These are phyloP conservation scores for Teratosphaeria pseudoeucalypti DNA, from an alignment of 2,329 filamentous ascomycete species.

Conservation along the genomic window DNA sequence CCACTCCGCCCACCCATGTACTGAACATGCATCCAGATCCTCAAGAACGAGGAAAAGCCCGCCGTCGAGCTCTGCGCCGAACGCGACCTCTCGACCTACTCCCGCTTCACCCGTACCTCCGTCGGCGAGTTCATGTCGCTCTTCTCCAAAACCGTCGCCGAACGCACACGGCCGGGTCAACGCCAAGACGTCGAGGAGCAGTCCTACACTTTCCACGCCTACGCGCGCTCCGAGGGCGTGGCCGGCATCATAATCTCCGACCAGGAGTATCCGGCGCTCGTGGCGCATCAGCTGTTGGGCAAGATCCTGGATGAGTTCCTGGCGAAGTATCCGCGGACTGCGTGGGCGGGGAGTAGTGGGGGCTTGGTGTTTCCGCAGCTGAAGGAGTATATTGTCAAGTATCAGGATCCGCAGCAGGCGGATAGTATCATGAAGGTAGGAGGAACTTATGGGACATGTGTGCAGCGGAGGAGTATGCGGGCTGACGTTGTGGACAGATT, in stretches of 20 bases:
- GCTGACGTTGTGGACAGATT: constrained; percentile 42
- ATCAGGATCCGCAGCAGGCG: constrained; percentile 79
- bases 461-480: neutral
- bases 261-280: constrained; percentile 50
- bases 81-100: constrained; percentile 68
- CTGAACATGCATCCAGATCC: constrained; percentile 45
- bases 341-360: constrained; percentile 47
- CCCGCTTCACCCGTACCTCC: constrained; percentile 60
- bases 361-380: constrained; percentile 54
- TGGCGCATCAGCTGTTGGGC: constrained; percentile 76
- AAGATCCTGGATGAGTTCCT: constrained; percentile 86
- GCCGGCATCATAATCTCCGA: constrained; percentile 39
- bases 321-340: constrained; percentile 58
- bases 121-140: constrained; percentile 67
- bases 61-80: constrained; percentile 66
- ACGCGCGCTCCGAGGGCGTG: constrained; percentile 36
- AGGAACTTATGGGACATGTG: neutral
- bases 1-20: constrained; percentile 12
- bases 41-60: constrained; percentile 69
- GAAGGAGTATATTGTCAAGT: constrained; percentile 66
- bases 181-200: constrained; percentile 77
- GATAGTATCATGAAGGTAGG: constrained; percentile 58
- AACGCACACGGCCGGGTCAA: constrained; percentile 63
- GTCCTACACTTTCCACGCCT: constrained; percentile 53
- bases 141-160: constrained; percentile 78